Evolutionary conservation across 495 filamentous ascomycete genomes (phyloP).

Genomic region (Aspergillus olivimuriae): DNA sequence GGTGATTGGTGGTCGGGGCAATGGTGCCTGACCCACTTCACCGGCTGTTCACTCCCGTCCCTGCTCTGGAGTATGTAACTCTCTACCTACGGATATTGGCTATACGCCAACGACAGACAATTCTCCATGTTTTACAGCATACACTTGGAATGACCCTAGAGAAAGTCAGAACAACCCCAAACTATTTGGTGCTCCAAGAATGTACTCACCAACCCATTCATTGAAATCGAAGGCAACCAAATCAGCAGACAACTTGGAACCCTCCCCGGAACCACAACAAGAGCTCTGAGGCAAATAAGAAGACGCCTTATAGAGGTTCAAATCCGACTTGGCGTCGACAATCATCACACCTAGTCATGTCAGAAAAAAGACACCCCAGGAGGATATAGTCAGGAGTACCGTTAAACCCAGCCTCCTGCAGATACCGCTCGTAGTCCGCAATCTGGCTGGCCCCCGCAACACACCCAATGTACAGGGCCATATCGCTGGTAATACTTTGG

Average conservation of each 20-base stretch:
- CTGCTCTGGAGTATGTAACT: no score
- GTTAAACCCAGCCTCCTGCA: slow-evolving; percentile 16
- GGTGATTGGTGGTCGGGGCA: no score
- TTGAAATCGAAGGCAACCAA: background rate
- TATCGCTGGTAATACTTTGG: slow-evolving; percentile 36
- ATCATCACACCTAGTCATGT: slow-evolving; percentile 41
- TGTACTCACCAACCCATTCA: background rate
- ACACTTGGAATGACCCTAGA: background rate
- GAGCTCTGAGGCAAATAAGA: background rate
- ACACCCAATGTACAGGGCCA: slow-evolving; percentile 55
- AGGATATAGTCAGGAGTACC: background rate
- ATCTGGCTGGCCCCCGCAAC: slow-evolving; percentile 52
- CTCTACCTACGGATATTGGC: no score
- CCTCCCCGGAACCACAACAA: background rate
- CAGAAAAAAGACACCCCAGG: background rate
- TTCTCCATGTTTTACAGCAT: background rate
- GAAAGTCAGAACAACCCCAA: background rate
- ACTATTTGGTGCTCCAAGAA: background rate
- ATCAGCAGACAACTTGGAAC: background rate
- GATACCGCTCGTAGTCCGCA: slow-evolving; percentile 48
- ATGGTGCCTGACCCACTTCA: no score
- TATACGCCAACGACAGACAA: no score
- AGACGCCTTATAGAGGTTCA: slow-evolving; percentile 54
- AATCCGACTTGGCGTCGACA: slow-evolving; percentile 45
- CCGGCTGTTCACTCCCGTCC: no score